Conservation (phyloP, 306 rosid genomes). For the Rosa chinensis region DNA sequence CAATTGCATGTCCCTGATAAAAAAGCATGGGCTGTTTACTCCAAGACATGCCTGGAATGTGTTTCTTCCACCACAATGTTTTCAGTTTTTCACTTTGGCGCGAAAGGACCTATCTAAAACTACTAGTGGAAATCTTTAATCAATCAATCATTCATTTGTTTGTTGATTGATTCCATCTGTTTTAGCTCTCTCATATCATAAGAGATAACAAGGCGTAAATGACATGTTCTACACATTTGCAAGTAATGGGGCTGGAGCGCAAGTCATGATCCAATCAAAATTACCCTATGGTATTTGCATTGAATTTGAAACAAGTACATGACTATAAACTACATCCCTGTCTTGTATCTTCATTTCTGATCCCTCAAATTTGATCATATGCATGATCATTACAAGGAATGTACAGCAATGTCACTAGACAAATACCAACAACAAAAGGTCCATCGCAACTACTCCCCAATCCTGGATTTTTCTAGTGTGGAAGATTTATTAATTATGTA, state of each 20-base stretch:
- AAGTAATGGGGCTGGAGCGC: not conserved
- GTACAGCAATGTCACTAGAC: not conserved
- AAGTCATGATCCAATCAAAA: not conserved
- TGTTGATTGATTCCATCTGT: not conserved
- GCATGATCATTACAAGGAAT: not conserved
- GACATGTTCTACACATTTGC: not conserved
- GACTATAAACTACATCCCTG: not conserved
- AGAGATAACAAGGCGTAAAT: not conserved
- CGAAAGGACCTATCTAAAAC: not conserved
- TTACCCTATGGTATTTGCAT: not conserved
- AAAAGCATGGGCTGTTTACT: not conserved
- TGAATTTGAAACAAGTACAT: not conserved
- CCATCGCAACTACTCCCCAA: not conserved
- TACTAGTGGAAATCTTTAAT: not conserved
- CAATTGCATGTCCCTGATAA: not conserved
- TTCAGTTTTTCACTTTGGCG: not conserved
- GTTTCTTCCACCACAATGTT: not conserved
- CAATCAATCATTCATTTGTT: not conserved
- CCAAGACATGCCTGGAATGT: not conserved
- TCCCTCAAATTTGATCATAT: not conserved
- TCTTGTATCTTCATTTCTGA: not conserved
- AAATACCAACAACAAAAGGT: not conserved
- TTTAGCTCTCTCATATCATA: not conserved
- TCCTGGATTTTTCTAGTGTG: not conserved
- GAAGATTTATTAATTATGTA: not conserved